Evolutionary conservation across 2,329 filamentous ascomycete genomes (phyloP), one percentile per base, ranked within the genome.

Genomic region (Penicillium sp.): DNA sequence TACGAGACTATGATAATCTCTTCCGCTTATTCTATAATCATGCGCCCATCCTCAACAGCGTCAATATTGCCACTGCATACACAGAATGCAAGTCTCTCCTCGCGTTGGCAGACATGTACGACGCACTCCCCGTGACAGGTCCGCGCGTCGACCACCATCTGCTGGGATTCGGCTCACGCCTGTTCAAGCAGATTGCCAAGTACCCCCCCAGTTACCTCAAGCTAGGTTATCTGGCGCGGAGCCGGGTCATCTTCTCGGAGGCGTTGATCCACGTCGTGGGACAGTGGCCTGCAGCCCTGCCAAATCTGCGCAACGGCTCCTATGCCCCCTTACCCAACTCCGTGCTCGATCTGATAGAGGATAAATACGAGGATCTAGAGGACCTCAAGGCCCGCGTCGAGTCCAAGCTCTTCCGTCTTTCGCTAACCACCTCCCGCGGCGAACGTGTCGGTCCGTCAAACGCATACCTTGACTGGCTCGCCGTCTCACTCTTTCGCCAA

Each of bases 1-100:
- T 97, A 51, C 91, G 92, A 68, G 92, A 97, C 79, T 97, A 98
- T 77, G 93, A 97, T 75, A 97, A 97, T 75, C 84, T 98, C 25
- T 96, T 98, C 75, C 91, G 93, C 70, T 90, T 95, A 64, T 97
- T 97, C 81, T 98, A 98, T 83, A 97, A 97, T 76, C 91, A 96
- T 75, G 82, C 92, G 0, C 94, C 94, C 0, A 73, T 87, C 0
- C 84, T 98, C 35, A 93, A 97, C 77, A 85, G 86, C 28, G 84
- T 95, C 75, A 96, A 95, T 75, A 96, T 98, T 65, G 92, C 93
- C 57, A 90, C 93, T 63, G 93, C 93, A 26, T 97, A 97, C 73
- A 89, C 95, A 46, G 92, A 97, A 77, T 97, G 92, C 84, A 97
- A 97, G 78, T 90, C 91, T 13, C 85, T 98, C 2, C 85, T 98